Percentiles rank a stretch among this genome's conserved stretches.
Conservation (phyloP, 306 rosid genomes). For the Begonia masoniana region DNA sequence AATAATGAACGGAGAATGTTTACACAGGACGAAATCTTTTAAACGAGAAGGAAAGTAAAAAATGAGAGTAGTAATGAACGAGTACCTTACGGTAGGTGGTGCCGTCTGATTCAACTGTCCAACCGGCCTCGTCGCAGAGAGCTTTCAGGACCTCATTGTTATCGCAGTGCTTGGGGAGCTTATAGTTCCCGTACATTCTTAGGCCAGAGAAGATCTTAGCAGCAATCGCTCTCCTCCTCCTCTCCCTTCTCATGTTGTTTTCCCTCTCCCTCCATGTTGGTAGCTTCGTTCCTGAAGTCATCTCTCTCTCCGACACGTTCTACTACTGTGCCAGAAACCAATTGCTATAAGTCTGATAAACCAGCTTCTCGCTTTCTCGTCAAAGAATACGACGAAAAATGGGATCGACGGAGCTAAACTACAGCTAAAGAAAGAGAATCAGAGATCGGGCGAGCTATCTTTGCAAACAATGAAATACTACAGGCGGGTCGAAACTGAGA, state of each 20-base stretch:
- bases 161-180: constrained; percentile 89
- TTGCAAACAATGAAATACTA: no score
- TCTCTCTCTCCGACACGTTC: constrained; percentile 16
- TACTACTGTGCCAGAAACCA: not conserved
- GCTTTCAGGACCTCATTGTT: constrained; percentile 93
- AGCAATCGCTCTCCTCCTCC: constrained; percentile 70
- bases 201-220: constrained; percentile 79
- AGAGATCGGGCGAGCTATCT: no score
- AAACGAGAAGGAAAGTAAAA: not conserved
- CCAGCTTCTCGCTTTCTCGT: no score
- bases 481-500: no score
- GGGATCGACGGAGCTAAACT: no score
- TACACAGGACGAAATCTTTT: no score
- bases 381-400: no score
- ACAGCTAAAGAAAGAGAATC: no score
- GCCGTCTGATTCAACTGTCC: constrained; percentile 77
- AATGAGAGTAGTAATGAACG: not conserved
- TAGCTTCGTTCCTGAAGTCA: constrained; percentile 70
- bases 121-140: constrained; percentile 81
- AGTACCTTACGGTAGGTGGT: constrained; percentile 86
- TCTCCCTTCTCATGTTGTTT: constrained; percentile 75
- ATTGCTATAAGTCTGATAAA: no score
- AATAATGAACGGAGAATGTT: no score
- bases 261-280: constrained; percentile 94
- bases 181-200: constrained; percentile 73